Base-by-base conservation (phyloP, 2,329 filamentous ascomycete species). In the Sclerotinia subarctica region DNA sequence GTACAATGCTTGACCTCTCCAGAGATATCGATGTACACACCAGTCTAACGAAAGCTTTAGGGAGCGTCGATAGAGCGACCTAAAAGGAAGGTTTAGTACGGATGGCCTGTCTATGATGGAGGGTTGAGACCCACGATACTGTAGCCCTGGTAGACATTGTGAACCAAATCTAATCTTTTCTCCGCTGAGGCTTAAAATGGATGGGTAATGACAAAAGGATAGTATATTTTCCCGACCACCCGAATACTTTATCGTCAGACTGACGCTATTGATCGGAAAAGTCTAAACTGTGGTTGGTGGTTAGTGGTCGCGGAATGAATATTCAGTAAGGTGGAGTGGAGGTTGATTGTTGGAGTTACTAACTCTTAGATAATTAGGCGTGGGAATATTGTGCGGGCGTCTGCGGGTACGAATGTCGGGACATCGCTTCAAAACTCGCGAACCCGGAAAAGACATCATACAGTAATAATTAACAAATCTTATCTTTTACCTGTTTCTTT, bases 1-100 rank as follows among this genome's bases (percentile, higher is more conserved):
- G 80, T 99, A 98, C 72, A 98, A 83, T 44, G 95, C 95, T 81
- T 98, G 95, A 71, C 94, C 94, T 75, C 95, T 90, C 94, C 95
- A 99, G 70, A 97, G 82, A 76, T 94, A 88, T 74, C 95, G 88
- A 79, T 97, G 92, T 71, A 98, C 93, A 68, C 93, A 88, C 95
- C 95, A 99, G 83, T 97, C 93, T 73, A 98, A 88, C 53, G 95
- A 86, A 72, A 97, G 88, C 85, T 97, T 97, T 78, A 99, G 81
- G 35, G 93, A 93, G 74, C 93, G 92, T 78, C 94, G 90, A 81
- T 99, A 99, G 70, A 99, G 90, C 53, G 87, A 89, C 74, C 87
- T 90, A 38, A 7, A 59, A 11, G 49, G 44, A 44, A 49, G 8
- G 11, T 13, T 68, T 64, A 68, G 26, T 11, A 49, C 53, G 7